Conservation (phyloP, 2,329 filamentous ascomycete species). For the Fusarium sp. region DNA sequence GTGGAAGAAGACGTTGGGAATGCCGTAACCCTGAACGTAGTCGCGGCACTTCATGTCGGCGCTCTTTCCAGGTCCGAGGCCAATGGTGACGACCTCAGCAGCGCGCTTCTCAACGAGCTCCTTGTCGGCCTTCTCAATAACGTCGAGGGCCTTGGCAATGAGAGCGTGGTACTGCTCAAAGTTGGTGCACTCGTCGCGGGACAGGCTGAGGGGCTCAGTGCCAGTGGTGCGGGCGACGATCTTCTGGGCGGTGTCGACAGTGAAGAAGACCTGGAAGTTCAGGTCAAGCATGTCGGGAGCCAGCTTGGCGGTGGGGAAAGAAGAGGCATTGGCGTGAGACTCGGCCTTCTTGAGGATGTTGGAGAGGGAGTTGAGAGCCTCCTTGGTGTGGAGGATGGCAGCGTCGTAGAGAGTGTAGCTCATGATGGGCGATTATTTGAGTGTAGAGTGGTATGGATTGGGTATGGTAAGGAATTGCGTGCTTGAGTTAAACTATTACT, state of each 20-base stretch:
- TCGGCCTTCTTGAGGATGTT: slow-evolving; percentile 54
- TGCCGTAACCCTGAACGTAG: slow-evolving; percentile 61
- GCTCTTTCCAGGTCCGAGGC: slow-evolving; percentile 48
- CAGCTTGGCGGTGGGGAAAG: slow-evolving; percentile 51
- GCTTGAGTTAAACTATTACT: slow-evolving; percentile 15
- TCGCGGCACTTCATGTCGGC: slow-evolving; percentile 46
- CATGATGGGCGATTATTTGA: slow-evolving; percentile 46
- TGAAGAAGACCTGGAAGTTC: slow-evolving; percentile 55
- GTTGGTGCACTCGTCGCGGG: slow-evolving; percentile 48
- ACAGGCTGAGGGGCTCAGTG: slow-evolving; percentile 42
- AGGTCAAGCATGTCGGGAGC: slow-evolving; percentile 59
- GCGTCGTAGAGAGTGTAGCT: slow-evolving; percentile 58
- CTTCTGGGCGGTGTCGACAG: slow-evolving; percentile 49
- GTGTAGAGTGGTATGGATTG: slow-evolving; percentile 6
- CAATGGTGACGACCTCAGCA: slow-evolving; percentile 47
- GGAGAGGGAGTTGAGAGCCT: slow-evolving; percentile 50
- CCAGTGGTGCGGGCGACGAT: slow-evolving; percentile 52
- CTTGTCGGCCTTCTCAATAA: slow-evolving; percentile 50
- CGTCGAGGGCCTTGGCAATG: slow-evolving; percentile 49
- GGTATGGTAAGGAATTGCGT: slow-evolving; percentile 35
- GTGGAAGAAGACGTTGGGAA: slow-evolving; percentile 76
- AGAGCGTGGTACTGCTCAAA: slow-evolving; percentile 52
- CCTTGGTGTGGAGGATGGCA: slow-evolving; percentile 50
- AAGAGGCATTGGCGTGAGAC: slow-evolving; percentile 48
- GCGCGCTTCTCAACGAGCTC: slow-evolving; percentile 51